Evolutionary conservation across 768 basidiomycete species (phyloP).

Genomic region (Russula foetens): DNA sequence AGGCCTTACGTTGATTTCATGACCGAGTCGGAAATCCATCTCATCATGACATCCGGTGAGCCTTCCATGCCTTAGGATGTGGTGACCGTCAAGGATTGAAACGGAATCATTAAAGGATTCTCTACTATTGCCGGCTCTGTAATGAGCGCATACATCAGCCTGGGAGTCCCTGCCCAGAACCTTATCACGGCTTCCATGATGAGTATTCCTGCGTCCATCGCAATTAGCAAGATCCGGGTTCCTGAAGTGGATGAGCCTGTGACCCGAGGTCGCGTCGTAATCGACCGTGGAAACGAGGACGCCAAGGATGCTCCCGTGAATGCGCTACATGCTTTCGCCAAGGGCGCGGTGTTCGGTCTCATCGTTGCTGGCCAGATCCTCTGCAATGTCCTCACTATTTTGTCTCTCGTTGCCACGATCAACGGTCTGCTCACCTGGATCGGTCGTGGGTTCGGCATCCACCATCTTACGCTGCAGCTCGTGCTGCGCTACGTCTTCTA

Average conservation of each 20-base stretch:
- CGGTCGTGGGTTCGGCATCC: slow-evolving; percentile 78
- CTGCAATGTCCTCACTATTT: slow-evolving; percentile 80
- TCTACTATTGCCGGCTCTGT: slow-evolving; percentile 92
- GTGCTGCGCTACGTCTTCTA: slow-evolving; percentile 85
- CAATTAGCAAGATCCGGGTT: slow-evolving; percentile 80
- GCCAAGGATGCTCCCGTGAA: slow-evolving; percentile 56
- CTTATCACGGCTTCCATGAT: slow-evolving; percentile 86
- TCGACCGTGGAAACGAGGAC: slow-evolving; percentile 64
- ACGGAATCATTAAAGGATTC: slow-evolving; percentile 40
- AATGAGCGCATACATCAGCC: slow-evolving; percentile 70
- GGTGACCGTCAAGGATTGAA: not conserved
- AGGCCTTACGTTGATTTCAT: slow-evolving; percentile 77
- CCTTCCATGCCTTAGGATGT: not conserved
- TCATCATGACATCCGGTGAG: slow-evolving; percentile 79
- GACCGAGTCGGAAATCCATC: slow-evolving; percentile 81
- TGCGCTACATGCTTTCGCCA: slow-evolving; percentile 81
- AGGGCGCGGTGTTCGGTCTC: slow-evolving; percentile 79
- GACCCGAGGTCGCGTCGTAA: slow-evolving; percentile 70
- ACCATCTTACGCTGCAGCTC: slow-evolving; percentile 74
- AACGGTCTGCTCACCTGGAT: slow-evolving; percentile 88
- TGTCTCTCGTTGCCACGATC: slow-evolving; percentile 72
- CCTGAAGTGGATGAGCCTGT: slow-evolving; percentile 84
- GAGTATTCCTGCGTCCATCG: slow-evolving; percentile 92
- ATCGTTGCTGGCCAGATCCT: slow-evolving; percentile 83
- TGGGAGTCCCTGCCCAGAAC: slow-evolving; percentile 73